Percentiles rank a stretch among this genome's conserved stretches.
Evolutionary conservation across 345 rosid species (phyloP).

Genomic region (Aethionema arabicum): DNA sequence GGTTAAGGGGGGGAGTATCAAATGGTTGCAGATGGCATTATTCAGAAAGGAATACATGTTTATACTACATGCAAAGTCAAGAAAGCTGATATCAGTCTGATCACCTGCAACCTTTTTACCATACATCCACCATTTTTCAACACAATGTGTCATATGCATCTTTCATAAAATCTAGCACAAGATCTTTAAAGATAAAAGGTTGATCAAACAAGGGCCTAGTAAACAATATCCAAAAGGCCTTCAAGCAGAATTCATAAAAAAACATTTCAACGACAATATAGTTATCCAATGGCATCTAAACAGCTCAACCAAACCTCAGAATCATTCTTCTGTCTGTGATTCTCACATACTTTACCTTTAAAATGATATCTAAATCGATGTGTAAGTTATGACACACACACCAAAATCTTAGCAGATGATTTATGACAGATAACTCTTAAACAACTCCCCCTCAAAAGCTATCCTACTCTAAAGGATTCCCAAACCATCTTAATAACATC

Average conservation of each 20-base stretch:
- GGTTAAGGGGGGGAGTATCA: background rate
- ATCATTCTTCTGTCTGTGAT: background rate
- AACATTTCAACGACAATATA: background rate
- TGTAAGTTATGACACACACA: background rate
- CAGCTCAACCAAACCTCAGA: background rate
- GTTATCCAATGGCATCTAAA: background rate
- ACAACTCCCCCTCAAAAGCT: background rate
- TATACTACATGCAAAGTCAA: background rate
- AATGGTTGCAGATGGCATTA: background rate
- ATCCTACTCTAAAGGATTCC: background rate
- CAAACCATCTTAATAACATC: background rate
- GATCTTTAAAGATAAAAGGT: background rate
- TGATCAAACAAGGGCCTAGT: background rate
- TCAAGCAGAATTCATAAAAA: background rate
- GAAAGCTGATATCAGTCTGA: background rate
- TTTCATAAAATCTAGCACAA: background rate
- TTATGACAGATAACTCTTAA: background rate
- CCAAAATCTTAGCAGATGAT: background rate
- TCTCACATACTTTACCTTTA: background rate
- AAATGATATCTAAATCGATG: background rate
- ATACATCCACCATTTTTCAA: background rate
- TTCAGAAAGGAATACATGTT: slow-evolving; percentile 8
- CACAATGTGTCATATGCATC: background rate
- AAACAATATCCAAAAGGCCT: background rate
- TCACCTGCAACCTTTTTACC: background rate